Percentiles rank a stretch among this genome's conserved stretches.
These are phyloP conservation scores for Solanum chmielewskii DNA, from an alignment of 257 asterid species.

Conservation along the genomic window DNA sequence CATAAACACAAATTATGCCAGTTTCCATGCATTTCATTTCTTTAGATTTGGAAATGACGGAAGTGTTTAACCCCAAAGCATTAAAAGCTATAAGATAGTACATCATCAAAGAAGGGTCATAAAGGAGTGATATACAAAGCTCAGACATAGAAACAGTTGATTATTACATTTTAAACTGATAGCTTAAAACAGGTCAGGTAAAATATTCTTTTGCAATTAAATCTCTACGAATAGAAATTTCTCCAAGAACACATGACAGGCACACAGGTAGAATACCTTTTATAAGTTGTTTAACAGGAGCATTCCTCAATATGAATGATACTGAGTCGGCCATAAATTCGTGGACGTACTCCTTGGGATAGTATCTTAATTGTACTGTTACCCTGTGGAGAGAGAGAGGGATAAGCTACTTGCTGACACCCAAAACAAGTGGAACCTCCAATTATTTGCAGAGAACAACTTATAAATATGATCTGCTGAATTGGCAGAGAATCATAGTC, in stretches of 20 bases:
- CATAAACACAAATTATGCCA: background rate
- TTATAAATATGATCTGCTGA: background rate
- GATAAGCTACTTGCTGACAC: background rate
- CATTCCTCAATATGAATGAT: slow-evolving; percentile 69
- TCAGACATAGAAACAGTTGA: background rate
- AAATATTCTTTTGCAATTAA: background rate
- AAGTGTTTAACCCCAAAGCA: background rate
- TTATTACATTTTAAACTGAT: background rate
- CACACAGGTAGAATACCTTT: slow-evolving; percentile 36
- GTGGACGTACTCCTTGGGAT: slow-evolving; percentile 58
- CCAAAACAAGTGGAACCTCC: background rate
- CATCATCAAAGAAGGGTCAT: background rate
- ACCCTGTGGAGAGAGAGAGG: slow-evolving; percentile 22
- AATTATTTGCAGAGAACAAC: background rate
- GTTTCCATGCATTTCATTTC: background rate
- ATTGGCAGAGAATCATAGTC: background rate
- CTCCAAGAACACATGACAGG: background rate
- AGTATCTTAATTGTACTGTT: slow-evolving; percentile 63
- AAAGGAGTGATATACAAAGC: background rate
- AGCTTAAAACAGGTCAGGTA: background rate
- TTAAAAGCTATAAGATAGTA: background rate
- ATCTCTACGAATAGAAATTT: background rate
- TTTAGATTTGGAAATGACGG: background rate
- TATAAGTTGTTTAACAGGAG: slow-evolving; percentile 45
- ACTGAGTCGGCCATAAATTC: slow-evolving; percentile 82